Base-by-base conservation (phyloP, 1,284 basidiomycete species). In the Irpex sp. region DNA sequence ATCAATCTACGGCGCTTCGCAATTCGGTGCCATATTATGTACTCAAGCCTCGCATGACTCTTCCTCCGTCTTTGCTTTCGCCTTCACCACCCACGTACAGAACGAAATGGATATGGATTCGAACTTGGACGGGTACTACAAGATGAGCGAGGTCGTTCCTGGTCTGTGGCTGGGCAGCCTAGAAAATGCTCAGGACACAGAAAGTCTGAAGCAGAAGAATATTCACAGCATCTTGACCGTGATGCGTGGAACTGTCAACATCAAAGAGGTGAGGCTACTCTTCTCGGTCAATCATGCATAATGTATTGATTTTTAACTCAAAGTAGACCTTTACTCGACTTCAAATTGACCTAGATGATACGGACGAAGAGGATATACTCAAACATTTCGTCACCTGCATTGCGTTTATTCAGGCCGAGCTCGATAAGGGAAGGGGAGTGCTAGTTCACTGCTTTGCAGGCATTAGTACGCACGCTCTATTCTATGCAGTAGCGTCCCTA, bases 381-480 rank as follows among this genome's bases (percentile, higher is more conserved):
- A 80, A 82, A 1, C 90, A 94, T 72, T 81, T 96, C 61, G 79
- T 93, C 2, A 84, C 88, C 1, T 86, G 88, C 1, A 91, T 94
- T 59, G 85, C 88, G 0, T 94, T 94, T 78, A 93, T 96, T 61
- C 81, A 90, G 66, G 82, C 84, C 11, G 90, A 93, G 66, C 76
- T 94, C 2, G 82, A 88, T 70, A 91, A 89, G 69, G 85, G 84
- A 0, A 81, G 87, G 34, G 89, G 89, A 0, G 89, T 96, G 0
- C 79, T 96, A 15, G 91, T 96, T 0, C 94, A 96, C 74, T 96
- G 94, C 73, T 87, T 92, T 62, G 93, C 92, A 26, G 93, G 93
- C 26, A 83, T 94, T 76, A 94, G 92, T 93, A 75, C 72, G 89
- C 85, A 54, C 19, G 51, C 17, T 51, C 13, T n/a, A 13, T 34